Evolutionary conservation across 2,329 filamentous ascomycete genomes (phyloP).

Genomic region (Aspergillus niger): DNA sequence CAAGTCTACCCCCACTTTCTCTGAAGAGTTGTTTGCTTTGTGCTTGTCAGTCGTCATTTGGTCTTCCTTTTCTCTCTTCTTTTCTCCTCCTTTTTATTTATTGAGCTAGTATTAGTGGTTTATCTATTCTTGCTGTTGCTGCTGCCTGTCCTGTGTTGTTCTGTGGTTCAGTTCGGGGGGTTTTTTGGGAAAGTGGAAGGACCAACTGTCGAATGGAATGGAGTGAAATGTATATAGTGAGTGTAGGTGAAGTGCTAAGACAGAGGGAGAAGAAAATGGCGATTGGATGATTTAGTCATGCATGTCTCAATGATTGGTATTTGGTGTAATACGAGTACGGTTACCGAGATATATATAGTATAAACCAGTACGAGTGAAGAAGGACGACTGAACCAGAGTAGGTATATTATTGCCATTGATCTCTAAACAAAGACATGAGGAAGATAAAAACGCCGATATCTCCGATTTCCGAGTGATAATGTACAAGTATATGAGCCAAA

Average conservation of each 20-base stretch:
- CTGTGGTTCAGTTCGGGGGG: neutral
- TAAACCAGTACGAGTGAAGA: no score
- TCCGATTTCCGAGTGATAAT: neutral
- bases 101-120: neutral
- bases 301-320: no score
- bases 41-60: no score
- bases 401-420: neutral
- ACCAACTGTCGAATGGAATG: neutral
- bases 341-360: neutral
- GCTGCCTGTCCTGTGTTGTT: neutral
- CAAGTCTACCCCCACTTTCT: neutral
- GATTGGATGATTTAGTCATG: neutral
- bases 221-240: neutral
- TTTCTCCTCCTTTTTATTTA: neutral
- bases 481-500: neutral
- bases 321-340: neutral
- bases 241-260: neutral
- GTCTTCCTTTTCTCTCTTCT: neutral
- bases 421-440: neutral
- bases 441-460: neutral
- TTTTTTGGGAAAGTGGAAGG: neutral
- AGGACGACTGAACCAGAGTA: no score
- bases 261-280: neutral
- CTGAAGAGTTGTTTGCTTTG: neutral
- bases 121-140: neutral